Conservation (phyloP, 2,329 filamentous ascomycete genomes). For the Apiospora hydei region DNA sequence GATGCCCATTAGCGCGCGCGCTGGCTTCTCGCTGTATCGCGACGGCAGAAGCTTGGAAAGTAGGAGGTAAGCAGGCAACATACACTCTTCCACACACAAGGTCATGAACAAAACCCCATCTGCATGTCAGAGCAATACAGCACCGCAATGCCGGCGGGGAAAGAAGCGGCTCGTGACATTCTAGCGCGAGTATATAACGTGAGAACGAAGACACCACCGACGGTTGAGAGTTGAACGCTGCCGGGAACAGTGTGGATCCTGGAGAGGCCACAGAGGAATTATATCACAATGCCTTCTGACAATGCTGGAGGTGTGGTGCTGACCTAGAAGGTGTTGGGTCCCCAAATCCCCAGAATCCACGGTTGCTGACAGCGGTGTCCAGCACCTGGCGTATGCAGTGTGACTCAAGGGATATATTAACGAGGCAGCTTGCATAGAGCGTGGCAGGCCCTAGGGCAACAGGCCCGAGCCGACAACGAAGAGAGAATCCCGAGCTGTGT, state of each 20-base stretch:
- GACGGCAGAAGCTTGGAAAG: background rate
- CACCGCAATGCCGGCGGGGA: background rate
- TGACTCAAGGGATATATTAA: background rate
- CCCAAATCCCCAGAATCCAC: background rate
- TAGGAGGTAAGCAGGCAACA: background rate
- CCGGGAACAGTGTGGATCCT: background rate
- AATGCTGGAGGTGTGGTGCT: background rate
- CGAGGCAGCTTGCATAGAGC: background rate
- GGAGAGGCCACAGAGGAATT: background rate
- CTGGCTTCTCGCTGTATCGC: background rate
- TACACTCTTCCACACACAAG: background rate
- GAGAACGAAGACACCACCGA: constrained; percentile 19
- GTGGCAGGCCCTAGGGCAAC: background rate
- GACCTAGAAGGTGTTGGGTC: background rate
- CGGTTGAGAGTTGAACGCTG: background rate
- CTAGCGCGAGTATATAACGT: constrained; percentile 20
- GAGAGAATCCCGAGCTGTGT: background rate
- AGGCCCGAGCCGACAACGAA: background rate
- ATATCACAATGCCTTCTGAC: too few relatives aligned
- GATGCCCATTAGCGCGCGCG: background rate
- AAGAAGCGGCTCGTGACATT: constrained; percentile 8
- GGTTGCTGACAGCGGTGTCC: background rate
- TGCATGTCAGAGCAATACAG: constrained; percentile 24
- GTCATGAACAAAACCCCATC: background rate
- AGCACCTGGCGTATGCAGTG: constrained; percentile 16